phyloP scores from a whole-genome alignment of 228 moss, liverwort and hornwort genomes.

The Sphagnum magellanicum region DNA sequence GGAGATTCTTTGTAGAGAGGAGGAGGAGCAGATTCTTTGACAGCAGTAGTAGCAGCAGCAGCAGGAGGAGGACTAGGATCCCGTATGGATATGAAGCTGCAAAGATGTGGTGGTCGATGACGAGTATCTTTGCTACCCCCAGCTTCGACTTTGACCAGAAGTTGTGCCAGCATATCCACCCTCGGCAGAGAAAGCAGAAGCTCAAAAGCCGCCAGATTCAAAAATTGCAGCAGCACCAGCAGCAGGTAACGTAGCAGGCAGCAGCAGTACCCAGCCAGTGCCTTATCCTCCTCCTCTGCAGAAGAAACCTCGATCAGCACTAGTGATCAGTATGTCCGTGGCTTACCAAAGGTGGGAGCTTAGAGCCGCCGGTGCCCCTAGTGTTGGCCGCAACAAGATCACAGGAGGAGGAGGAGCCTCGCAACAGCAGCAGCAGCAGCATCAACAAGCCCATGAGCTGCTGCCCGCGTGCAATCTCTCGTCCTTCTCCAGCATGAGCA shows the following conservation, averaged over 20 bases:
- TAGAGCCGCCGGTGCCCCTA: conserved; percentile 24
- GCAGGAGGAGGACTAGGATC: too few species aligned
- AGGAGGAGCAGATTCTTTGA: too few species aligned
- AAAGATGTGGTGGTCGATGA: too few species aligned
- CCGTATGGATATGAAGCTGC: too few species aligned
- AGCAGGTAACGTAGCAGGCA: not conserved
- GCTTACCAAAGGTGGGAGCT: conserved; percentile 64
- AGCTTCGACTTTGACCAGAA: too few species aligned
- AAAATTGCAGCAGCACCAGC: too few species aligned
- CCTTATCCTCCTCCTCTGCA: too few species aligned
- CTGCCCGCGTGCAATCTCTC: conserved; percentile 9
- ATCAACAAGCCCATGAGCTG: conserved; percentile 3
- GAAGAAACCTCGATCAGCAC: too few species aligned
- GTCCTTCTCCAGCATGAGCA: conserved; percentile 10
- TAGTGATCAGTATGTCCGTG: conserved; percentile 29
- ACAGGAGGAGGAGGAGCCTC: conserved; percentile 5
- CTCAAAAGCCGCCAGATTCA: too few species aligned
- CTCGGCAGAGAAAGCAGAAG: conserved; percentile 41
- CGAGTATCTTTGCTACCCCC: too few species aligned
- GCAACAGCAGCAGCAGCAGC: conserved; percentile 10
- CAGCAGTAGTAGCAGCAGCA: too few species aligned
- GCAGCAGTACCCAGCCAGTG: conserved; percentile 6
- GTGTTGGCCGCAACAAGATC: conserved; percentile 28
- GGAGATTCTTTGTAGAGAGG: too few species aligned
- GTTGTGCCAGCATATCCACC: conserved; percentile 26